phyloP scores from a whole-genome alignment of 371 early-diverging fungal genomes.

The Mortierella sp. region DNA sequence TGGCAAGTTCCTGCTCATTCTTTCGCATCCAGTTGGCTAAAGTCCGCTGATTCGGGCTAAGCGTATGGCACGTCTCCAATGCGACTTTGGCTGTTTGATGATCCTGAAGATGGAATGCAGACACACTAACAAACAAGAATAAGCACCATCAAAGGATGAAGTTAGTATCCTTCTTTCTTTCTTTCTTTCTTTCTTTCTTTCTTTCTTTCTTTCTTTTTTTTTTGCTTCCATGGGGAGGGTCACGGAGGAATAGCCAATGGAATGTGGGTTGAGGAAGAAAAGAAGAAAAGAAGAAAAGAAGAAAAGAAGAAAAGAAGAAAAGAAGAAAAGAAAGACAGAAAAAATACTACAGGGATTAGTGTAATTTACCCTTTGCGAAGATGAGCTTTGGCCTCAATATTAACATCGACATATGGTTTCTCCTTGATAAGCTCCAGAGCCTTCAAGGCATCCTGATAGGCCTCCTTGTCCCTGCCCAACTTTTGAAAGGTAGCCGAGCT shows the following conservation, averaged over 20 bases:
- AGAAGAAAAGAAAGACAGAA: no score
- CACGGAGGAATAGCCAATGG: no score
- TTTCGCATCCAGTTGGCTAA: slow-evolving; percentile 68
- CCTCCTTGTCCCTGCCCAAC: slow-evolving; percentile 62
- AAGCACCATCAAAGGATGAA: no score
- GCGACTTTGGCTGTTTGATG: slow-evolving; percentile 64
- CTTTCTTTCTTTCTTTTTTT: no score
- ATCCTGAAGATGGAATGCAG: slow-evolving; percentile 61
- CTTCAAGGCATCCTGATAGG: slow-evolving; percentile 71
- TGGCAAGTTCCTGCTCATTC: slow-evolving; percentile 56
- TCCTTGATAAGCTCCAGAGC: slow-evolving; percentile 64
- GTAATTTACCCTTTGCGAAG: slow-evolving; percentile 66
- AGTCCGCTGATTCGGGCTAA: slow-evolving; percentile 65
- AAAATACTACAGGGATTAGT: background rate
- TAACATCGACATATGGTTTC: slow-evolving; percentile 59
- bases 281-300: no score
- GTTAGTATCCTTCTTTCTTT: no score
- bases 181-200: no score
- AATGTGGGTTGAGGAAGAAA: background rate
- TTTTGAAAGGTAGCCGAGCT: slow-evolving; percentile 74
- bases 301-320: no score
- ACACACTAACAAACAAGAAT: slow-evolving; percentile 57
- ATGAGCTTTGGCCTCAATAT: slow-evolving; percentile 72
- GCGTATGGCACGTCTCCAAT: slow-evolving; percentile 59
- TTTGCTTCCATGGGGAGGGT: no score